Evolutionary conservation across 176 grass and related monocot species (phyloP).

Genomic region (Oryza coarctata): DNA sequence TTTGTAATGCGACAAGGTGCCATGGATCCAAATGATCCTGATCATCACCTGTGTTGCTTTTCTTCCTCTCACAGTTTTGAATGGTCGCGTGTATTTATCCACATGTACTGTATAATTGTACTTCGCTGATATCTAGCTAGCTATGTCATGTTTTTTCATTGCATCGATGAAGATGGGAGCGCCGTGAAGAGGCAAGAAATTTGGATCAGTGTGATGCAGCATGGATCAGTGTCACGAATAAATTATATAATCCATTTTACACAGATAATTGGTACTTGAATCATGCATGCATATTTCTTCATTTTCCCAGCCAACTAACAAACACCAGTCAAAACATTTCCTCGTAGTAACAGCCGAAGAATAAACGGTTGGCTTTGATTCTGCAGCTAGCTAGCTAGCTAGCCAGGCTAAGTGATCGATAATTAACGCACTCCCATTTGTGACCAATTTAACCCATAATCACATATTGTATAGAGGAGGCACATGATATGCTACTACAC

Average conservation of each 20-base stretch:
- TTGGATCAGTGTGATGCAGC: not conserved
- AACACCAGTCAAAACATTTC: constrained; percentile 19
- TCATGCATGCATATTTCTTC: constrained; percentile 28
- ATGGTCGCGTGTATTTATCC: constrained; percentile 17
- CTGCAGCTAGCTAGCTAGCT: constrained; percentile 5
- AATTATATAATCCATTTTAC: not conserved
- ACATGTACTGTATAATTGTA: not conserved
- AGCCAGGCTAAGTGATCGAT: constrained; percentile 27
- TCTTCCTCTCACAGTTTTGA: not conserved
- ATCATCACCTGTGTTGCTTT: not conserved
- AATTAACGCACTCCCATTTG: constrained; percentile 32
- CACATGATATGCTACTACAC: constrained; percentile 29
- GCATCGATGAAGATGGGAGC: not conserved
- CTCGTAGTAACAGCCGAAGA: constrained; percentile 14
- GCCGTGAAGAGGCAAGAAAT: not conserved
- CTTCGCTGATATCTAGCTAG: not conserved
- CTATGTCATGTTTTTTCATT: not conserved
- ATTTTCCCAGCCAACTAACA: constrained; percentile 18
- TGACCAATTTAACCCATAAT: constrained; percentile 20
- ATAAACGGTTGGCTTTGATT: constrained; percentile 12
- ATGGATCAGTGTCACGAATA: not conserved
- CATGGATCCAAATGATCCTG: constrained; percentile 29
- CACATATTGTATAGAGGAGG: constrained; percentile 14
- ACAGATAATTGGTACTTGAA: constrained; percentile 11
- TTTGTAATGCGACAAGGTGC: constrained; percentile 24